Base-by-base conservation (phyloP, 257 asterid species). In the Mentha longifolia region DNA sequence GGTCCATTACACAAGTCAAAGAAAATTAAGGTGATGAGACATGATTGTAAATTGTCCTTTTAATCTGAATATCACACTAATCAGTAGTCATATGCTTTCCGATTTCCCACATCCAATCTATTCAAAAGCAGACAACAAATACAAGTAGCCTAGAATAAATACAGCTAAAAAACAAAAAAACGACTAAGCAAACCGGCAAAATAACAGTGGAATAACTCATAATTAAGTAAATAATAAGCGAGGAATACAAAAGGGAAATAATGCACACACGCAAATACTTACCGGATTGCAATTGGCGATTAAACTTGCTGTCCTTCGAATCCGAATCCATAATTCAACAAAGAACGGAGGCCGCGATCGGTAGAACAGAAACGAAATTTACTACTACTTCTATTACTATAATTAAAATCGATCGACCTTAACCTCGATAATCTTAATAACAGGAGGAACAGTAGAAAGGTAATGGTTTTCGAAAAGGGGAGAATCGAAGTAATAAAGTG, bases 271-370 rank as follows among this genome's bases (percentile, higher is more conserved):
- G 11, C 20, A 10, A 14, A 61, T 8, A 66, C 84, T 65, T 42
- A 93, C 98, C 92, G 74, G 71, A 66, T 19, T 74, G 83, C 80
- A 86, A 71, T 77, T 86, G 96, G 35, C 83, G 85, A 89, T 86
- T 84, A 81, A 77, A 81, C 85, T 67, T 87, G 85, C 55, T 89
- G 81, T 61, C 73, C 74, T 61, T 68, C 25, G 94, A 81, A 61
- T 84, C 92, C 25, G 94, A 81, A 61, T 84, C 92, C 97, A 91
- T 93, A 61, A 51, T 69, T 69, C 72, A 75, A 67, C 51, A 25
- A 47, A 39, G 68, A 35, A 20, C 11, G 72, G 25, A 60, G 20
- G 65, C 43, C 59, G 51, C 22, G 76, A 76, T 69, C 65, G 65
- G 66, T 13, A 13, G 6, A 68, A 47, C 16, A 45, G 20, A 68